Conservation (phyloP, 306 rosid genomes). For the Leucaena leucocephala region DNA sequence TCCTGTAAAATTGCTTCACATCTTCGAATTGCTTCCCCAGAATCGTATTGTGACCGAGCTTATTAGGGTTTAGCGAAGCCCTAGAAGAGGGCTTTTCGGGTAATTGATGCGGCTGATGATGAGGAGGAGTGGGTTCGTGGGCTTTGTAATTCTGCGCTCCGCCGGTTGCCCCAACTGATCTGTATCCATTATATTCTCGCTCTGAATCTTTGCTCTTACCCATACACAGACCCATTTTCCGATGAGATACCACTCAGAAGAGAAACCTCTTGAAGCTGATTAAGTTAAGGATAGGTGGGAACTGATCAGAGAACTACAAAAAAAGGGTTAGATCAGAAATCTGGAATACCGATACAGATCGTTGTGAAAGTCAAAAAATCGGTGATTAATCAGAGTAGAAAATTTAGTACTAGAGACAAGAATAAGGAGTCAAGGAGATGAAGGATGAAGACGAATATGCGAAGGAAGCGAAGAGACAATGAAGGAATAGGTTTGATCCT, state of each 20-base stretch:
- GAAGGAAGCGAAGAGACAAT: conserved; percentile 1
- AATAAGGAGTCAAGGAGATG: conserved; percentile 22
- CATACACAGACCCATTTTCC: conserved; percentile 60
- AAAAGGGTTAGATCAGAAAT: conserved; percentile 39
- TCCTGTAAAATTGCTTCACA: conserved; percentile 57
- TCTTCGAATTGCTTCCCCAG: conserved; percentile 79
- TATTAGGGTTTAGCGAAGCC: conserved; percentile 41
- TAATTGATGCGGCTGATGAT: conserved; percentile 46
- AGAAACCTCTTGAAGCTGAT: background rate
- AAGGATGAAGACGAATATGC: background rate
- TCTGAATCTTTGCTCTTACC: conserved; percentile 55
- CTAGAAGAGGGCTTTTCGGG: conserved; percentile 50
- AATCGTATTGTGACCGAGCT: conserved; percentile 50
- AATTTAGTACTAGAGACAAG: background rate
- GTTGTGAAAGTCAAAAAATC: background rate
- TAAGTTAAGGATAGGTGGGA: background rate
- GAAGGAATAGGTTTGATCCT: background rate
- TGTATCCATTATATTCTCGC: conserved; percentile 48
- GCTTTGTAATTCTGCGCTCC: conserved; percentile 42
- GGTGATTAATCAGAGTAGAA: background rate
- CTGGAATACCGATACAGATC: background rate
- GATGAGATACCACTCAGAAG: background rate
- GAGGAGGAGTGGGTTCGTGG: conserved; percentile 42
- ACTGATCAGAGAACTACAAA: background rate
- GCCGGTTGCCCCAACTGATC: conserved; percentile 46